Evolutionary conservation across 495 filamentous ascomycete species (phyloP).

Genomic region (Penicillium verhagenii): DNA sequence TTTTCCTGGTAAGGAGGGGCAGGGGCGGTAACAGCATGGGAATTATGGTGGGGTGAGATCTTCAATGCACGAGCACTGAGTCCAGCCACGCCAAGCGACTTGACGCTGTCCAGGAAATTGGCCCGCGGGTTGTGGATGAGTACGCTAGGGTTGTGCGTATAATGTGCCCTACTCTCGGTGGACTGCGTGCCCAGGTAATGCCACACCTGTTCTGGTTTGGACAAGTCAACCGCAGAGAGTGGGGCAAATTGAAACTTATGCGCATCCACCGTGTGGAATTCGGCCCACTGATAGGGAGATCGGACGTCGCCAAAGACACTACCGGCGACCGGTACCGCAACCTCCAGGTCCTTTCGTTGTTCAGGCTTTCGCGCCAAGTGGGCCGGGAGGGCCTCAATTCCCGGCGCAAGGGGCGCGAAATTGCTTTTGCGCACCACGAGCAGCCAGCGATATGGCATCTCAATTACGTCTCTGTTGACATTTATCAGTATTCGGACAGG

Average conservation of each 20-base stretch:
- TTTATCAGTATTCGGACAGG: conserved; percentile 23
- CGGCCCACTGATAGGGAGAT: conserved; percentile 69
- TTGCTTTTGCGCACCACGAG: conserved; percentile 53
- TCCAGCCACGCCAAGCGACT: conserved; percentile 41
- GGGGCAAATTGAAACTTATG: conserved; percentile 41
- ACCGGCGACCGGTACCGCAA: conserved; percentile 53
- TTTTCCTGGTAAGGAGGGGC: conserved; percentile 34
- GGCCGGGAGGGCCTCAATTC: conserved; percentile 59
- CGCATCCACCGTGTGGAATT: conserved; percentile 65
- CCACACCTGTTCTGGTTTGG: conserved; percentile 75
- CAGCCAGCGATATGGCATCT: conserved; percentile 57
- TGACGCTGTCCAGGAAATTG: conserved; percentile 58
- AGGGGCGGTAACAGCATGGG: conserved; percentile 35
- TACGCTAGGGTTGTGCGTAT: conserved; percentile 74
- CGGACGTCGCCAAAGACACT: conserved; percentile 58
- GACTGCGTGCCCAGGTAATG: conserved; percentile 83
- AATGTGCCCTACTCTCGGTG: conserved; percentile 89
- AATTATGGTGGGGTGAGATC: conserved; percentile 39
- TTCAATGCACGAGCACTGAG: conserved; percentile 28
- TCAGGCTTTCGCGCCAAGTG: conserved; percentile 53
- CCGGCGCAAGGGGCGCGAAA: conserved; percentile 48
- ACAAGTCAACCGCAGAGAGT: conserved; percentile 63
- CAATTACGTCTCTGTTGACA: conserved; percentile 46
- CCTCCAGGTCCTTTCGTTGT: conserved; percentile 44
- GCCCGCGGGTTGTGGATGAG: conserved; percentile 55